Conservation (phyloP, 306 rosid genomes). For the Ochetophila trinervis region DNA sequence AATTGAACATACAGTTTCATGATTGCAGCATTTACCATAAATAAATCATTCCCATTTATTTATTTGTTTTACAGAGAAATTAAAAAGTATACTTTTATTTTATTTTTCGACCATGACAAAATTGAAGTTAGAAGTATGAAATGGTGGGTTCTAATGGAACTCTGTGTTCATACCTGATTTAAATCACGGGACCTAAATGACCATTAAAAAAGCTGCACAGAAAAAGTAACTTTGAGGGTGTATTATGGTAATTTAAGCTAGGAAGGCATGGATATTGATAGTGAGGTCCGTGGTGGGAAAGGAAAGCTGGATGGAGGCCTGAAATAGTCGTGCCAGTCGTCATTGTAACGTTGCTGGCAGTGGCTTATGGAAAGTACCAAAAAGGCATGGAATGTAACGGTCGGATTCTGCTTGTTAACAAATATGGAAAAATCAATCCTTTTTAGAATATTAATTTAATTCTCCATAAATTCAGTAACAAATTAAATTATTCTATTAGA, state of each 20-base stretch:
- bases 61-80: background rate
- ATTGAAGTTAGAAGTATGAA: background rate
- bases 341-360: background rate
- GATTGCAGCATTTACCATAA: background rate
- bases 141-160: background rate
- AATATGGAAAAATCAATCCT: too few species aligned
- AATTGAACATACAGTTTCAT: background rate
- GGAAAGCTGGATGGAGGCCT: constrained; percentile 2
- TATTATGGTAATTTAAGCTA: constrained; percentile 10
- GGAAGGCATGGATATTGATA: background rate
- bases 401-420: too few species aligned
- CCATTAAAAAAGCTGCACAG: background rate
- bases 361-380: background rate
- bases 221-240: background rate
- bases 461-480: too few species aligned
- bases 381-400: too few species aligned
- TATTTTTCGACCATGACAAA: too few species aligned
- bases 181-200: background rate
- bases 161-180: constrained; percentile 1
- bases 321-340: background rate
- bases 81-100: too few species aligned
- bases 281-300: constrained; percentile 12
- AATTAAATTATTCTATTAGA: too few species aligned
- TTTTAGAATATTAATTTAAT: too few species aligned
- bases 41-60: background rate